phyloP scores from a whole-genome alignment of 768 basidiomycete species.

The Amanita molliuscula region DNA sequence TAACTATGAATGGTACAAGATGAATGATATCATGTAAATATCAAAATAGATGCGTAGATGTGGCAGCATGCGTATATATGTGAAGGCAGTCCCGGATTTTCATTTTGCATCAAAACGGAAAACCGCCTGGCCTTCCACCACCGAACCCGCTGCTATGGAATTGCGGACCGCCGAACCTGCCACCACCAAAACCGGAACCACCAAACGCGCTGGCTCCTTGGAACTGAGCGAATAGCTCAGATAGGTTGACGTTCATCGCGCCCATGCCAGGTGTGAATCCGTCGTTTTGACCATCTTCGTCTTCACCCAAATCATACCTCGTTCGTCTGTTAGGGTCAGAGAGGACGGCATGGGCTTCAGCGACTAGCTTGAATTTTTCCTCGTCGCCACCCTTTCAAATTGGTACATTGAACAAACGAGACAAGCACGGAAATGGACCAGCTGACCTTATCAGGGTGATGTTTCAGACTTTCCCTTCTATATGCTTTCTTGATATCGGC shows the following conservation, averaged over 20 bases:
- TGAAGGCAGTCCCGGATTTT: not conserved
- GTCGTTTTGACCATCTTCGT: slow-evolving; percentile 57
- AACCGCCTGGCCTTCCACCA: not conserved
- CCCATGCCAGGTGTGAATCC: slow-evolving; percentile 35
- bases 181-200: slow-evolving; percentile 11
- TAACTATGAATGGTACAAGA: too few relatives aligned
- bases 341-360: slow-evolving; percentile 73
- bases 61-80: not conserved
- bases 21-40: not conserved
- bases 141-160: slow-evolving; percentile 6
- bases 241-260: slow-evolving; percentile 38
- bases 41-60: not conserved
- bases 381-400: slow-evolving; percentile 75
- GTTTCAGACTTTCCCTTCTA: slow-evolving; percentile 73
- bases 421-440: not conserved
- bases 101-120: too few relatives aligned
- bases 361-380: slow-evolving; percentile 90
- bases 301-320: slow-evolving; percentile 76
- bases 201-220: slow-evolving; percentile 29
- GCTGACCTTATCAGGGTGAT: slow-evolving; percentile 75
- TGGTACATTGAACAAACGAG: not conserved
- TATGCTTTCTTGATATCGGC: slow-evolving; percentile 87
- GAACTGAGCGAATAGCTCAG: slow-evolving; percentile 58
- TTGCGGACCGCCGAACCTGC: slow-evolving; percentile 11
- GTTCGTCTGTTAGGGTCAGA: slow-evolving; percentile 65